Conservation (phyloP, 1,284 basidiomycete species). For the Apiotrichum domesticum region DNA sequence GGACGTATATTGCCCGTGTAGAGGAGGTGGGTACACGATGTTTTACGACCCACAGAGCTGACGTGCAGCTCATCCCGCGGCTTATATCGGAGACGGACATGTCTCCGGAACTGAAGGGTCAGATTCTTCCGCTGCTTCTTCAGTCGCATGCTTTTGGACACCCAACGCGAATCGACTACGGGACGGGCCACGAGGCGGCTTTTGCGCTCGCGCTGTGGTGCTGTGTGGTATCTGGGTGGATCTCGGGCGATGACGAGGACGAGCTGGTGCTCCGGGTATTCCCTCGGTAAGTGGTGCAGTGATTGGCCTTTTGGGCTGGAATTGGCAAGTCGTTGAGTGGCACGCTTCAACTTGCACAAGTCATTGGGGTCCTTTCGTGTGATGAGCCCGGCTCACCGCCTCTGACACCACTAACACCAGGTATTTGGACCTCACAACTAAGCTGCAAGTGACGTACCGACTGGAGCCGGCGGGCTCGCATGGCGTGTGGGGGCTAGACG, state of each 20-base stretch:
- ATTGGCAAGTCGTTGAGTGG: too few species aligned
- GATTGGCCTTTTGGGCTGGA: too few species aligned
- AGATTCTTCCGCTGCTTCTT: constrained; percentile 57
- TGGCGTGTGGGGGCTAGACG: constrained; percentile 97
- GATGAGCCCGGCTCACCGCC: not conserved
- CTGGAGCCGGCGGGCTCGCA: constrained; percentile 96
- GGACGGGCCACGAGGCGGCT: constrained; percentile 88
- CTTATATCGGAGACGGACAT: constrained; percentile 56
- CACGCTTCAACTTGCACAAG: too few species aligned
- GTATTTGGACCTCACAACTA: constrained; percentile 77
- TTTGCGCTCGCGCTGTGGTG: constrained; percentile 69
- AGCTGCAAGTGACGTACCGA: constrained; percentile 79
- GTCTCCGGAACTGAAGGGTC: constrained; percentile 53
- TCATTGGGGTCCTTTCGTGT: too few species aligned
- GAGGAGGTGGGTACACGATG: constrained; percentile 58
- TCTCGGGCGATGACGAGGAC: constrained; percentile 33
- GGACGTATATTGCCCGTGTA: constrained; percentile 74
- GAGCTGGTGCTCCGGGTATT: constrained; percentile 48
- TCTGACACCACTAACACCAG: constrained; percentile 47
- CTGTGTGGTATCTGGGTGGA: constrained; percentile 38
- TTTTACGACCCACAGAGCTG: not conserved
- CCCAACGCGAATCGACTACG: constrained; percentile 88
- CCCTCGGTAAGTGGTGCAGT: constrained; percentile 28
- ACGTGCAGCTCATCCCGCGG: constrained; percentile 55
- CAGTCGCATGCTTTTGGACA: constrained; percentile 70